Base-by-base conservation (phyloP, 2,329 filamentous ascomycete genomes). In the Neonectria sp. region DNA sequence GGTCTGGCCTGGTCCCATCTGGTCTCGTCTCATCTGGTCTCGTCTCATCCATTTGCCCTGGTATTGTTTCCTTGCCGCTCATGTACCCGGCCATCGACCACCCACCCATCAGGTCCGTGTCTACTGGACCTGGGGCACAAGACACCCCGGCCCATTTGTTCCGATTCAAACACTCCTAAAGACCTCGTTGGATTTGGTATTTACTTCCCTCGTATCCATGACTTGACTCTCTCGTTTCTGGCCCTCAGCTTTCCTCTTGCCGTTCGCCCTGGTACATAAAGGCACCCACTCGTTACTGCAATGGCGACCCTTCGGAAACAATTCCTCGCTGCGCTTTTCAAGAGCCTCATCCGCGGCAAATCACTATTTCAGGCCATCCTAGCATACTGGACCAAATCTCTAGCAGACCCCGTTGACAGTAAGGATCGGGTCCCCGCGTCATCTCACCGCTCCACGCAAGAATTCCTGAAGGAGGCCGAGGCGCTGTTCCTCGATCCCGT, bases 381-480 rank as follows among this genome's bases (percentile, higher is more conserved):
- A 65, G 81, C 86, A 66, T 86, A 86, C 75, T 89, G 87, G 86
- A 79, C 85, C 49, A 82, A 78, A 64, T 83, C 87, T 33, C 71
- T 81, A 52, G 71, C 76, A 52, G 67, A 81, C 61, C 80, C 80
- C 49, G 69, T 73, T 35, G 71, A 67, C 53, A 59, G 65, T 53
- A 75, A 78, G 24, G 63, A 71, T 29, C 60, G 71, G 40, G 68
- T 67, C 55, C 68, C 57, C 40, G 71, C 70, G 25, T 60, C 71
- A 9, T 60, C 72, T 48, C 73, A 63, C 56, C 75, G 70, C 67
- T 82, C 75, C 60, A 72, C 84, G 43, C 80, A 84, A n/a, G 84
- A 87, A 15, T 91, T 91, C 73, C 79, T 91, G 63, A 80, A 81
- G 59, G 87, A 90, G 66, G 87, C 86, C n/a, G 86, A 90, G 76